Conservation (phyloP, 257 asterid species). For the Penstemon barbatus region DNA sequence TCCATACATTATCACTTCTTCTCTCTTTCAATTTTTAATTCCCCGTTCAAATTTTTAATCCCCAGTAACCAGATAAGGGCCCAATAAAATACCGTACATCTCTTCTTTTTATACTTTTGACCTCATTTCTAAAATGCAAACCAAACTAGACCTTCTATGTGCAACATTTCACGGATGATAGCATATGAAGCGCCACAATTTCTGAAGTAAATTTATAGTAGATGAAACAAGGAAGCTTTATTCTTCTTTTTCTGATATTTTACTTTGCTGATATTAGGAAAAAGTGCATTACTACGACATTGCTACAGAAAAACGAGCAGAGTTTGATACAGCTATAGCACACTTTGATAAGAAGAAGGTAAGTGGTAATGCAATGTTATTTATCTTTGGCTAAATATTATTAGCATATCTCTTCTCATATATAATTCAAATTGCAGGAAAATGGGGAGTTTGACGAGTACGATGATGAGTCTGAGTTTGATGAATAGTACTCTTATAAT, state of each 20-base stretch:
- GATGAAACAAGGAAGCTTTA: neutral
- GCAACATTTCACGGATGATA: too few species aligned
- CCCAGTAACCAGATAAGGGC: too few species aligned
- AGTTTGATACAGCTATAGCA: slow-evolving; percentile 78
- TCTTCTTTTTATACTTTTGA: too few species aligned
- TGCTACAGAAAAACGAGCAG: slow-evolving; percentile 92
- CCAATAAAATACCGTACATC: too few species aligned
- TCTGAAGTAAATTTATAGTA: neutral
- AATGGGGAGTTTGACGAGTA: slow-evolving; percentile 63
- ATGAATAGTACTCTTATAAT: slow-evolving; percentile 32
- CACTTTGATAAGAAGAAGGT: slow-evolving; percentile 65
- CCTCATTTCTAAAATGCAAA: too few species aligned
- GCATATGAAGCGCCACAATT: too few species aligned
- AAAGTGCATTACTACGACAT: slow-evolving; percentile 85
- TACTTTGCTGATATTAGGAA: slow-evolving; percentile 49
- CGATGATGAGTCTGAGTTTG: slow-evolving; percentile 66
- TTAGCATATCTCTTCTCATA: neutral
- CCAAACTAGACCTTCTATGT: too few species aligned
- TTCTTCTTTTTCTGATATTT: slow-evolving; percentile 15
- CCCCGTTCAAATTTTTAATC: too few species aligned
- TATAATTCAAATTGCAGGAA: slow-evolving; percentile 50
- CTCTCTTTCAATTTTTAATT: too few species aligned
- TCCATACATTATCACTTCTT: too few species aligned
- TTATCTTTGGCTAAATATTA: neutral
- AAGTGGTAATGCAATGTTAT: neutral